Conservation (phyloP, 805 yeast species). For the Jamesozyma spencerorum region DNA sequence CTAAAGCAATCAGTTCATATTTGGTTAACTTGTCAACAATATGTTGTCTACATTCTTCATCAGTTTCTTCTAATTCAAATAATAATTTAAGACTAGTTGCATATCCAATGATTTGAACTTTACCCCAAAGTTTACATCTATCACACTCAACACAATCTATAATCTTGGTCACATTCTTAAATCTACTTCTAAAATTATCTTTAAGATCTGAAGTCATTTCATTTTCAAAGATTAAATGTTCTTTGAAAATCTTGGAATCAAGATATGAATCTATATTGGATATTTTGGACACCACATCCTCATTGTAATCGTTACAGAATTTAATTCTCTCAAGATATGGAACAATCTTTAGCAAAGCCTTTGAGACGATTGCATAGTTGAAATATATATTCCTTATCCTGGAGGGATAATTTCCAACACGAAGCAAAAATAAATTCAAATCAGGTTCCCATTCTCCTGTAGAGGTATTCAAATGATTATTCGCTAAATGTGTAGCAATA, state of each 20-base stretch:
- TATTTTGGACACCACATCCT: conserved; percentile 36
- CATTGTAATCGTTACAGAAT: conserved; percentile 38
- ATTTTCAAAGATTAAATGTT: conserved; percentile 39
- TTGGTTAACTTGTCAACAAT: conserved; percentile 53
- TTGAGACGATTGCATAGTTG: conserved; percentile 77
- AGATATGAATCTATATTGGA: conserved; percentile 30
- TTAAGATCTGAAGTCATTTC: conserved; percentile 43
- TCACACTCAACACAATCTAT: conserved; percentile 99
- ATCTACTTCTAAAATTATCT: conserved; percentile 73
- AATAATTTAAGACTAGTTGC: conserved; percentile 89
- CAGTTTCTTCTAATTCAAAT: conserved; percentile 54
- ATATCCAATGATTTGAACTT: conserved; percentile 90
- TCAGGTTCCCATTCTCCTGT: conserved; percentile 79
- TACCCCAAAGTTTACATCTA: conserved; percentile 95
- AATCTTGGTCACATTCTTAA: conserved; percentile 77
- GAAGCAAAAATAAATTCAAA: conserved; percentile 64
- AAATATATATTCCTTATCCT: conserved; percentile 80
- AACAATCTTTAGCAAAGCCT: conserved; percentile 62
- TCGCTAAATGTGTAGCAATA: conserved; percentile 81
- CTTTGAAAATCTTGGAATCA: conserved; percentile 37
- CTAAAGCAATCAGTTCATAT: conserved; percentile 76
- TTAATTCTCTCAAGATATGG: conserved; percentile 41
- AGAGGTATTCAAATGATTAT: conserved; percentile 59
- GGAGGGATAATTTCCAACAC: conserved; percentile 87
- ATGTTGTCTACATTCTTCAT: conserved; percentile 33